phyloP scores from a whole-genome alignment of 352 stramenopile species.

The Globisporangium recalcitrans region DNA sequence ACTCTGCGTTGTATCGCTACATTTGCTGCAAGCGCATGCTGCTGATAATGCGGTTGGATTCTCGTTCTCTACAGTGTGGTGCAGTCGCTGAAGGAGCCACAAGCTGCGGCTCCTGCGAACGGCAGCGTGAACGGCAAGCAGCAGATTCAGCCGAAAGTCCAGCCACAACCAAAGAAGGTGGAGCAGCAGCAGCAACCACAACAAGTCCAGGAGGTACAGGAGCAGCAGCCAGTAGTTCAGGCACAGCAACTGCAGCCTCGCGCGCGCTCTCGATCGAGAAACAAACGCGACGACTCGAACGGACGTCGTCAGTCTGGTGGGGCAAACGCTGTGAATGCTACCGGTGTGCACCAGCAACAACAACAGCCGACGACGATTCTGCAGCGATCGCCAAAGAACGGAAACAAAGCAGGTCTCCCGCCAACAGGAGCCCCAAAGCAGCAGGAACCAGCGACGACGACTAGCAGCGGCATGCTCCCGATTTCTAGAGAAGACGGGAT shows the following conservation, averaged over 20 bases:
- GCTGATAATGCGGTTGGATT: background rate
- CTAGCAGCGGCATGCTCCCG: conserved; percentile 39
- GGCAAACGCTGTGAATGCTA: background rate
- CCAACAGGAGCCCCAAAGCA: conserved; percentile 6
- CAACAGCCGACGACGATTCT: conserved; percentile 52
- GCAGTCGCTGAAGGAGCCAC: conserved; percentile 46
- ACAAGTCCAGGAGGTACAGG: conserved; percentile 32
- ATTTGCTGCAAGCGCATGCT: background rate
- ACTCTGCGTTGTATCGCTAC: background rate
- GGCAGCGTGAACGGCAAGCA: conserved; percentile 17
- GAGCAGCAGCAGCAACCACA: conserved; percentile 14
- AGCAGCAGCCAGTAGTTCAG: conserved; percentile 26
- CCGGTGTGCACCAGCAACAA: conserved; percentile 1
- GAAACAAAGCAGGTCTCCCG: conserved; percentile 18
- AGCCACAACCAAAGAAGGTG: conserved; percentile 24
- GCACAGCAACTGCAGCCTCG: conserved; percentile 26
- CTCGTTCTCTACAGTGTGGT: conserved; percentile 43
- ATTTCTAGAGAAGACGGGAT: conserved; percentile 80
- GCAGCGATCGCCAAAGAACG: conserved; percentile 45
- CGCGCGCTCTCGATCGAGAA: conserved; percentile 44
- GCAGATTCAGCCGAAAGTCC: conserved; percentile 18
- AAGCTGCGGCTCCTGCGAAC: conserved; percentile 18
- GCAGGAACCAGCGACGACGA: conserved; percentile 22
- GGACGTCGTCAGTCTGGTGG: conserved; percentile 18
- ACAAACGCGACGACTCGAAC: conserved; percentile 51